Conservation (phyloP, 768 basidiomycete genomes). For the Pleurotus tuber-regium region DNA sequence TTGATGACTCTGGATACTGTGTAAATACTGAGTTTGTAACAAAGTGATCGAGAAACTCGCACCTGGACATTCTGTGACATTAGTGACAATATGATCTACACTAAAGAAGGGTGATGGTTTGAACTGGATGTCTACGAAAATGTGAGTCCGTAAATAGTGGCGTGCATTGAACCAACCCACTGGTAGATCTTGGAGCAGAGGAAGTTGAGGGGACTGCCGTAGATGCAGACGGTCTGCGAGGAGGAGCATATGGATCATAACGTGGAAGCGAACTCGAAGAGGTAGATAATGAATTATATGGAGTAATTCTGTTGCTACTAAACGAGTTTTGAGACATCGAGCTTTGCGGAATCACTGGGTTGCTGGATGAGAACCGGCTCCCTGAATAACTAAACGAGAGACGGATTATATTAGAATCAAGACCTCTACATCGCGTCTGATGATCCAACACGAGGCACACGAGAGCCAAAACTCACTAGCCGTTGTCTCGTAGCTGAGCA, state of each 20-base stretch:
- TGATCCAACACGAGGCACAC: not conserved
- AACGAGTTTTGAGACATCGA: conserved; percentile 5
- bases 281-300: conserved; percentile 25
- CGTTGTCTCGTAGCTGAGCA: conserved; percentile 59
- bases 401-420: not conserved
- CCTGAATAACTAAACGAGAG: not conserved
- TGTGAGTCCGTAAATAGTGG: conserved; percentile 18
- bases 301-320: conserved; percentile 25
- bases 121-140: conserved; percentile 61
- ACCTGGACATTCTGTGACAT: conserved; percentile 79
- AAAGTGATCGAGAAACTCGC: conserved; percentile 15
- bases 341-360: conserved; percentile 8
- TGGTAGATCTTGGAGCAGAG: conserved; percentile 26
- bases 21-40: not conserved
- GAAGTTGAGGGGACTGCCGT: conserved; percentile 33
- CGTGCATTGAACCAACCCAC: conserved; percentile 20
- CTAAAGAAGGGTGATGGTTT: conserved; percentile 78
- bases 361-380: conserved; percentile 3
- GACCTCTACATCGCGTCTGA: not conserved
- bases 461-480: conserved; percentile 55
- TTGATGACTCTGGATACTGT: conserved; percentile 82
- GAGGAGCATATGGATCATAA: conserved; percentile 68
- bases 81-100: conserved; percentile 63
- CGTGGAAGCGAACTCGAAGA: conserved; percentile 38
- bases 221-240: conserved; percentile 39